These are phyloP conservation scores for Athelia sp. DNA, from an alignment of 1,284 basidiomycete species.

Conservation along the genomic window DNA sequence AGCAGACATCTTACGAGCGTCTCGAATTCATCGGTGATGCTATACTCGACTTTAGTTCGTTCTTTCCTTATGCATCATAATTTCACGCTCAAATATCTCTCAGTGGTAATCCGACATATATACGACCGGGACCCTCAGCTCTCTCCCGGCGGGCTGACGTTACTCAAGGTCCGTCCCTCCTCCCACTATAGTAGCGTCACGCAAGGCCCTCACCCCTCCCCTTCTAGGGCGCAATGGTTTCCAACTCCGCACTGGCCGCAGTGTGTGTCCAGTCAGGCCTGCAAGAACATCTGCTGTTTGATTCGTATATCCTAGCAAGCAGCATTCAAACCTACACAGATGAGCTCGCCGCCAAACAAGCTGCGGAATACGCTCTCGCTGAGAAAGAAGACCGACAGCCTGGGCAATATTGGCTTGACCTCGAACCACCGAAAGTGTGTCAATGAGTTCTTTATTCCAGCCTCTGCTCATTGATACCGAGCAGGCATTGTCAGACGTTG, in stretches of 20 bases:
- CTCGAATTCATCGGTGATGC: conserved; percentile 82
- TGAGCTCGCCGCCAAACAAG: conserved; percentile 40
- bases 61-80: conserved; percentile 1
- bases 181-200: neutral
- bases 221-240: conserved; percentile 72
- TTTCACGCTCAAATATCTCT: conserved; percentile 6
- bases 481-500: conserved; percentile 68
- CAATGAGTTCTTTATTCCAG: neutral
- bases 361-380: conserved; percentile 44
- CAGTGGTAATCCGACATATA: conserved; percentile 72
- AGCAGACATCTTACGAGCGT: conserved; percentile 60
- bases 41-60: conserved; percentile 72
- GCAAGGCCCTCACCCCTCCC: neutral
- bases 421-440: conserved; percentile 70
- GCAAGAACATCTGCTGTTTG: conserved; percentile 54
- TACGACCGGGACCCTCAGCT: conserved; percentile 57
- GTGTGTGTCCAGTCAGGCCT: conserved; percentile 66
- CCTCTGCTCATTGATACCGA: conserved; percentile 2
- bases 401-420: conserved; percentile 72
- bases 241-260: conserved; percentile 68
- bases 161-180: conserved; percentile 55
- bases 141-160: conserved; percentile 66
- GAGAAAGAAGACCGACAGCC: conserved; percentile 41
- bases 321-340: conserved; percentile 51
- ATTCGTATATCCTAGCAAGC: conserved; percentile 43